Evolutionary conservation across 768 basidiomycete genomes (phyloP), one percentile per base, ranked within the genome.

Genomic region (Xerocomus brunneocitrinus): DNA sequence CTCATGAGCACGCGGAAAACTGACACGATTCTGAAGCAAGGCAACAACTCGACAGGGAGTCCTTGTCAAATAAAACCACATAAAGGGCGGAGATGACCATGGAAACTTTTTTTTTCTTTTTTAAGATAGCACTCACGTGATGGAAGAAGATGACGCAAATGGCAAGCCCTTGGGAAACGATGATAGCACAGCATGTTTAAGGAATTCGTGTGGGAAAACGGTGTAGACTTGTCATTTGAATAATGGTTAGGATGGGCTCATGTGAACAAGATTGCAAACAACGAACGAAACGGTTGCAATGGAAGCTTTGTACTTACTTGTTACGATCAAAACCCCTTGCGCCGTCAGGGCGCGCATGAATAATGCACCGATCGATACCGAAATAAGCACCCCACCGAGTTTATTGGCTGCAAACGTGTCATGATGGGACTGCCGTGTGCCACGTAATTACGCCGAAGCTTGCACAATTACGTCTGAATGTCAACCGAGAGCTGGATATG

Each of bases 191-290:
- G 48, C 40, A n/a, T 39, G 28, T 54, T 51, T 22, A 58, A 54
- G 47, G 43, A 19, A 48, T 62, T 49, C 50, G 24, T 14, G 27
- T 39, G 34, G 47, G 27, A 57, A 31, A 28, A 40, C 44, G 43
- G 35, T 19, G 44, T 35, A 25, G 27, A 38, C 58, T 42, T 54
- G 62, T 79, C 80, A 65, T 85, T 83, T 31, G 28, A 44, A 28
- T 4, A 72, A 85, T 84, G 6, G 82, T 51, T 3, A 76, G 77
- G 56, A 84, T 79, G 48, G 83, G 72, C 9, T 58, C n/a, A 72
- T 1, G 80, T 82, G 30, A 76, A 69, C 40, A 73, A 68, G 12
- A 83, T 65, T 25, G 83, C 84, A 61, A 82, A 78, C 79, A 77
- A 83, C 40, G 78, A 79, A 24, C 81, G 79, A 68, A 75, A 83